Percentiles rank a stretch among this genome's conserved stretches.
These are phyloP conservation scores for Xylariales sp. DNA, from an alignment of 2,329 filamentous ascomycete genomes.

Conservation along the genomic window DNA sequence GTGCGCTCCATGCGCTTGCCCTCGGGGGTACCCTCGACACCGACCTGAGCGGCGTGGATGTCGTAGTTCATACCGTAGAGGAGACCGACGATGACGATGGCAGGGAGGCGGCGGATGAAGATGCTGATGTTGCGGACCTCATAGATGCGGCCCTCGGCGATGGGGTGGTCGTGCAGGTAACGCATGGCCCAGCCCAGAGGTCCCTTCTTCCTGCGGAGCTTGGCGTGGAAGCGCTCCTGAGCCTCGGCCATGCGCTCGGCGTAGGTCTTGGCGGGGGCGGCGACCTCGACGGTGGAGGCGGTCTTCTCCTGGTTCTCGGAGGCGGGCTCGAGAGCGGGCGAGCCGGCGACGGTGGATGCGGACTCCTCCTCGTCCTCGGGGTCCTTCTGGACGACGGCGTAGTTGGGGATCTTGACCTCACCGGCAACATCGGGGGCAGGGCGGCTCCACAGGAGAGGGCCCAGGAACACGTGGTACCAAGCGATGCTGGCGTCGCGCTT, in stretches of 20 bases:
- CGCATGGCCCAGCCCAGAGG: conserved; percentile 84
- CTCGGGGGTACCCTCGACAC: conserved; percentile 67
- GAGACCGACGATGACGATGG: conserved; percentile 56
- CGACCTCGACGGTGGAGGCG: too few species aligned
- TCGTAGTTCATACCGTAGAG: conserved; percentile 80
- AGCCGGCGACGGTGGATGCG: too few species aligned
- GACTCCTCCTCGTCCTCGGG: conserved; percentile 40
- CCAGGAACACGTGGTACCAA: conserved; percentile 58
- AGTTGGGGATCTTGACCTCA: conserved; percentile 62
- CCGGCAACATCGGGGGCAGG: conserved; percentile 48
- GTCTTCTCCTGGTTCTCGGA: conserved; percentile 39
- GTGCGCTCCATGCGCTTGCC: conserved; percentile 66
- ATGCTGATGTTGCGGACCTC: conserved; percentile 67
- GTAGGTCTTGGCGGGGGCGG: too few species aligned
- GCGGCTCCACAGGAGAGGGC: conserved; percentile 62
- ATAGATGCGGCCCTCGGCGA: conserved; percentile 69
- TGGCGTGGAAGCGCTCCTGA: conserved; percentile 56
- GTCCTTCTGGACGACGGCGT: conserved; percentile 69
- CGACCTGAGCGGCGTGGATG: conserved; percentile 71
- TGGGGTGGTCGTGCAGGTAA: conserved; percentile 66
- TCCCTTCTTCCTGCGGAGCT: conserved; percentile 57
- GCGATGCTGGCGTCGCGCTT: conserved; percentile 62
- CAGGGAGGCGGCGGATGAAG: conserved; percentile 62
- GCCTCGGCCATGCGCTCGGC: conserved; percentile 56
- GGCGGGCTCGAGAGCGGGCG: too few species aligned